These are phyloP conservation scores for Hippophae gyantsensis DNA, from an alignment of 306 rosid genomes.

Conservation along the genomic window DNA sequence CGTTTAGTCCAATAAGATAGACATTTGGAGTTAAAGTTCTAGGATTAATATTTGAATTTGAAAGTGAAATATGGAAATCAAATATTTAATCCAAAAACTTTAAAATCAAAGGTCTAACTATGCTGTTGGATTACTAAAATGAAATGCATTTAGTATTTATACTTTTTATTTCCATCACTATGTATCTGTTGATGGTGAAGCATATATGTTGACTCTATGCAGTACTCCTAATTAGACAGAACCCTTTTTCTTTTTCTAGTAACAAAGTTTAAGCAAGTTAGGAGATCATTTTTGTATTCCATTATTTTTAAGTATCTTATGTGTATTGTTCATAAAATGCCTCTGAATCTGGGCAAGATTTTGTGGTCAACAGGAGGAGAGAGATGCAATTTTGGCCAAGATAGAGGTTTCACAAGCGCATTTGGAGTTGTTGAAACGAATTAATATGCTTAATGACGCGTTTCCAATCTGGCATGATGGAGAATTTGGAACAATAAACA, in stretches of 20 bases:
- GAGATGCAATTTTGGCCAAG: constrained; percentile 86
- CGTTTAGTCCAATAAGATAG: too few species aligned
- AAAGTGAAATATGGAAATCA: too few species aligned
- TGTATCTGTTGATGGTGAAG: too few species aligned
- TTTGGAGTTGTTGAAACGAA: constrained; percentile 80
- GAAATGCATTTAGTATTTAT: too few species aligned
- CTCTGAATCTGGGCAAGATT: constrained; percentile 5
- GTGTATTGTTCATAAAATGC: background rate
- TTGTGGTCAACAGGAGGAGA: constrained; percentile 73
- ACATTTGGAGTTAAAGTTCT: too few species aligned
- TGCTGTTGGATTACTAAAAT: too few species aligned
- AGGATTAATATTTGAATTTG: too few species aligned
- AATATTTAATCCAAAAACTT: too few species aligned
- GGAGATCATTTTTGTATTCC: background rate
- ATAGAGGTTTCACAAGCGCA: constrained; percentile 98
- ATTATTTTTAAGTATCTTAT: background rate
- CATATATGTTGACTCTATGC: too few species aligned
- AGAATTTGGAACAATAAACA: constrained; percentile 93
- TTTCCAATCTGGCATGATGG: constrained; percentile 96
- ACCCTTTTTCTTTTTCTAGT: constrained; percentile 1
- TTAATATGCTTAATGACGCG: constrained; percentile 90
- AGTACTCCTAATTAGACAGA: too few species aligned
- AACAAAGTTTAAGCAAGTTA: constrained; percentile 13
- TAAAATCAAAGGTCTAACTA: too few species aligned
- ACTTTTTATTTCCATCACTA: too few species aligned